Base-by-base conservation (phyloP, 2,329 filamentous ascomycete species). In the Lachnellula hyalina region DNA sequence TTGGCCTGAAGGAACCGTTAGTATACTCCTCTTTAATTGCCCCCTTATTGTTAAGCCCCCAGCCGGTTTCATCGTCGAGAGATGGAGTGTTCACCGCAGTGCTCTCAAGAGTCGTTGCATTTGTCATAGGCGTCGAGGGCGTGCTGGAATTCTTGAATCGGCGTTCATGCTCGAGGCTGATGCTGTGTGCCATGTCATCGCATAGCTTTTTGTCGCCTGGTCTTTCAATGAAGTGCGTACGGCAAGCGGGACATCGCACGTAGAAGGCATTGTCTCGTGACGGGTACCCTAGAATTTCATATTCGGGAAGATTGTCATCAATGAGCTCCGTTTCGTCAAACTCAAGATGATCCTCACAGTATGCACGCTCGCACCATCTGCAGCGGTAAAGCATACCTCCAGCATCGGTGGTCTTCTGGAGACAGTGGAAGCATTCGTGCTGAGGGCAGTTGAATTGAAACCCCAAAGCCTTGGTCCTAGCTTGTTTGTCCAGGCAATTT, bases 261-360 rank as follows among this genome's bases (percentile, higher is more conserved):
- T 77, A 83, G 66, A 76, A 83, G 0, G 76, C 77, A 28, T 77
- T 73, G 0, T 63, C 55, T 2, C 70, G 67, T 3, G 71, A 66
- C 0, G 64, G 65, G 53, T 77, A 80, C 0, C 71, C 73, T 1
- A 81, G 67, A n/a, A 77, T 59, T 53, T 81, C 74, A 51, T 77
- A 79, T 61, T 83, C 79, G 1, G 74, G 72, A 0, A 83, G 66
- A 14, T 73, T 75, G 23, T 79, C 74, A 9, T 77, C 80, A 12
- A 84, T 63, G 0, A 84, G 73, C 4, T 71, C 70, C 0, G 75
- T 73, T 2, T 71, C 69, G 4, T 77, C 72, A 68, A 77, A 83
- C 47, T 83, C 74, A 0, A 84, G 64, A 61, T 81, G 84, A 45
- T 83, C 77, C 53, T 85, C 81, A 61, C 82, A 85, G 61, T 74